Base-by-base conservation (phyloP, 2,329 filamentous ascomycete species). In the Hymenoscyphus fraxineus region DNA sequence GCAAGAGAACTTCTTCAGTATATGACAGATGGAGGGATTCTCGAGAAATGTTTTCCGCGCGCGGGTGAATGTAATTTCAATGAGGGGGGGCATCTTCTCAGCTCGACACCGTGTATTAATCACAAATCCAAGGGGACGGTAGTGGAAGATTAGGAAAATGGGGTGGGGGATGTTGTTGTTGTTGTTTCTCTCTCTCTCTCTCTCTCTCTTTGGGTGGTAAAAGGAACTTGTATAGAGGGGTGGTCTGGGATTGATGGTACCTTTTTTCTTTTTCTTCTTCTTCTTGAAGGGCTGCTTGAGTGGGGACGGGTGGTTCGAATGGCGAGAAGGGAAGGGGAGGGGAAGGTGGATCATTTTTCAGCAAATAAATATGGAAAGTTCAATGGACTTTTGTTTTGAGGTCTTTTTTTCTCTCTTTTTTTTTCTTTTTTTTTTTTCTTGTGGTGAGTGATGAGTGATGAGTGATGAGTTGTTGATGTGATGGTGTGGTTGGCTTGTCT, bases 331-430 rank as follows among this genome's bases (percentile, higher is more conserved):
- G 22, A 15, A 6, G 16, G 15, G 41, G 3, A 4, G 15, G 41
- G 3, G 19, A 9, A n/a, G 6, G 16, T n/a, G 16, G 16, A n/a
- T 44, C 13, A n/a, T 70, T 72, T 72, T 70, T 71, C 64, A 71
- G 67, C 66, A 70, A 35, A 70, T 61, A 69, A 71, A 70, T 71
- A 72, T 64, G 67, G 70, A 62, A 68, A 64, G 41, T 44, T 44
- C 41, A 44, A 44, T 44, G 41, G 41, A 44, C 41, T 44, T 44
- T 44, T 44, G 15, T n/a, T 44, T 44, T 19, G 4, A n/a, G 6
- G 4, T 2, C 6, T n/a, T 19, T 44, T 5, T 6, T 7, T 16
- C n/a, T n/a, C 15, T 15, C 41, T 44, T 44, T 2, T 44, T 44
- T 5, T 44, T 15, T 6, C n/a, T 15, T n/a, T n/a, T 15, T 44